Evolutionary conservation across 2,329 filamentous ascomycete species (phyloP).

Genomic region (Fusarium annulatum): DNA sequence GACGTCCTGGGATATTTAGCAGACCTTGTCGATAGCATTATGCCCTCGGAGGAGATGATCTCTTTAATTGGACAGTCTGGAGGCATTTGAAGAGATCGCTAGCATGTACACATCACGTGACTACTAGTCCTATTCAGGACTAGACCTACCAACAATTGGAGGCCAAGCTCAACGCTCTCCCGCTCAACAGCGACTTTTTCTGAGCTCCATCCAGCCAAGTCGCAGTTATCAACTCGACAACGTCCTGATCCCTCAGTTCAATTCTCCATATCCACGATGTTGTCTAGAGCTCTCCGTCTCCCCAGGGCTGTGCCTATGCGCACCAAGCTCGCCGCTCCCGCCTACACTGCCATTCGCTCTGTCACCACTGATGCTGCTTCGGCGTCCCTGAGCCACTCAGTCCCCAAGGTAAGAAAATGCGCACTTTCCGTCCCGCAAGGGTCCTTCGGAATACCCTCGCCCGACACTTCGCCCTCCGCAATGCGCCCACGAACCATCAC

Average conservation of each 20-base stretch:
- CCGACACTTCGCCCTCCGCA: neutral
- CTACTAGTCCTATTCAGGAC: slow-evolving; percentile 39
- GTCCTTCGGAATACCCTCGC: slow-evolving; percentile 7
- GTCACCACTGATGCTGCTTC: slow-evolving; percentile 97
- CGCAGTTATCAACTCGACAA: slow-evolving; percentile 48
- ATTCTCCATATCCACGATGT: slow-evolving; percentile 64
- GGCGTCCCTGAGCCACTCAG: slow-evolving; percentile 84
- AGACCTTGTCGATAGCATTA: rapidly evolving
- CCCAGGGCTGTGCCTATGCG: slow-evolving; percentile 70
- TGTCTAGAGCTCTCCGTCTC: slow-evolving; percentile 75
- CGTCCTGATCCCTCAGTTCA: slow-evolving; percentile 42
- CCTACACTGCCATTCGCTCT: slow-evolving; percentile 69
- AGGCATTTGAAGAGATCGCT: neutral
- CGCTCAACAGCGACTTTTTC: slow-evolving; percentile 58
- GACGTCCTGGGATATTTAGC: rapidly evolving
- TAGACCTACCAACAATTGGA: slow-evolving; percentile 54
- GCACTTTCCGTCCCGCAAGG: slow-evolving; percentile 33
- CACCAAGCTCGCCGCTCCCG: slow-evolving; percentile 57
- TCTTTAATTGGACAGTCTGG: neutral
- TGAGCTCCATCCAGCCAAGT: slow-evolving; percentile 52
- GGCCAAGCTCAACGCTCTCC: slow-evolving; percentile 52
- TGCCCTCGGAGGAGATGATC: neutral
- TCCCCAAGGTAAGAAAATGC: slow-evolving; percentile 59
- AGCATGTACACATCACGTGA: slow-evolving; percentile 36
- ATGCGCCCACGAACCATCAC: slow-evolving; percentile 1